Percentiles rank a stretch among this genome's conserved stretches.
phyloP scores from a whole-genome alignment of 371 early-diverging fungal species.

The Enteropsectra breve region DNA sequence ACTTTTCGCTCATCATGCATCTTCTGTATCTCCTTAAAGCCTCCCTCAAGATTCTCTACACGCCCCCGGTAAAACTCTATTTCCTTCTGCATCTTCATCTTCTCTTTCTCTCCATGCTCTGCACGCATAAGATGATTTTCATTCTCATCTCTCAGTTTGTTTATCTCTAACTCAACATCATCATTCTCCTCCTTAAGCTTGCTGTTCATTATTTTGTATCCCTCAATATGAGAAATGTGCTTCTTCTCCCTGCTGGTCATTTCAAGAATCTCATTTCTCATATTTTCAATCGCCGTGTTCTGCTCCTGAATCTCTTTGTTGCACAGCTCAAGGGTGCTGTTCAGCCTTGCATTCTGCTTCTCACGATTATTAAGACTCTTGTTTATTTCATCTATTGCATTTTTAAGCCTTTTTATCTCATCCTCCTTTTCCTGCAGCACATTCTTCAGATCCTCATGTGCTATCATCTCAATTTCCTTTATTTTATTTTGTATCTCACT shows the following conservation, averaged over 20 bases:
- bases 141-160: neutral
- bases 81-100: conserved; percentile 64
- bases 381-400: conserved; percentile 20
- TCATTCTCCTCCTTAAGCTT: conserved; percentile 2
- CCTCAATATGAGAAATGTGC: neutral
- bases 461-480: conserved; percentile 24
- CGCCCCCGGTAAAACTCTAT: conserved; percentile 65
- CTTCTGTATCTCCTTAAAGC: conserved; percentile 64
- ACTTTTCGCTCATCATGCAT: conserved; percentile 63
- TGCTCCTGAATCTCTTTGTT: conserved; percentile 7
- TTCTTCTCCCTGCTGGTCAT: conserved; percentile 9
- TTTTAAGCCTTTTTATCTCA: conserved; percentile 61
- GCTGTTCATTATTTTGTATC: conserved; percentile 60
- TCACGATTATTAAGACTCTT: conserved; percentile 60
- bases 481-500: conserved; percentile 54
- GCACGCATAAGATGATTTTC: neutral
- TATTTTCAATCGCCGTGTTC: neutral
- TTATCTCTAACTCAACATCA: conserved; percentile 28
- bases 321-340: conserved; percentile 37
- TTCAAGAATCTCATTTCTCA: neutral
- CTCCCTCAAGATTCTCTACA: conserved; percentile 64
- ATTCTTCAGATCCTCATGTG: conserved; percentile 59
- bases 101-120: conserved; percentile 64
- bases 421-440: conserved; percentile 62
- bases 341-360: conserved; percentile 66